phyloP scores from a whole-genome alignment of 2,329 filamentous ascomycete species.

The Dichotomopilus funicola region DNA sequence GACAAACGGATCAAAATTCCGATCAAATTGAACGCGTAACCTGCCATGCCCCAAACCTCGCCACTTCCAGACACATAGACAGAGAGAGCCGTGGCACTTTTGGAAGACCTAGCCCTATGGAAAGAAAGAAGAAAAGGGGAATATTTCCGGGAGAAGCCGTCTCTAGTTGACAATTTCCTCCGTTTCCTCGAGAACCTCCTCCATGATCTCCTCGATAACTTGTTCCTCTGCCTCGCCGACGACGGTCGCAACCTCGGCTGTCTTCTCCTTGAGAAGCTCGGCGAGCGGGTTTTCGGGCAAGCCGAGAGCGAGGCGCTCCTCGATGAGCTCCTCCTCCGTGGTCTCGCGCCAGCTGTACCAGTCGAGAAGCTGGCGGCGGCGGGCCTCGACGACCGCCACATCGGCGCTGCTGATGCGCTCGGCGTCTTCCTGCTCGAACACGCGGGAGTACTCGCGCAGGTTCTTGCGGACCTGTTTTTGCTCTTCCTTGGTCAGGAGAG shows the following conservation, averaged over 20 bases:
- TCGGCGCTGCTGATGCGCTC: conserved; percentile 92
- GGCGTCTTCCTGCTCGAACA: conserved; percentile 92
- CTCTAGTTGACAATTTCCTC: conserved; percentile 60
- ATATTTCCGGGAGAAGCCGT: too few relatives aligned
- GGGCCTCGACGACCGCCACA: conserved; percentile 83
- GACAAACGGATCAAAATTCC: too few relatives aligned
- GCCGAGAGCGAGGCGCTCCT: conserved; percentile 63
- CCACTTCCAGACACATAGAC: too few relatives aligned
- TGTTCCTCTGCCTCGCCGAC: conserved; percentile 74
- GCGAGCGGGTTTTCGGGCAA: conserved; percentile 60
- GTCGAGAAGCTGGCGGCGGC: conserved; percentile 75
- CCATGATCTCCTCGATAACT: conserved; percentile 75
- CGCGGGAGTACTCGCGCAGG: conserved; percentile 88
- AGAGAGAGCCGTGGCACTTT: too few relatives aligned
- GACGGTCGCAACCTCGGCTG: conserved; percentile 46
- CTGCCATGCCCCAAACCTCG: too few relatives aligned
- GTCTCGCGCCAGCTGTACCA: conserved; percentile 80
- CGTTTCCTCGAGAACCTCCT: conserved; percentile 76
- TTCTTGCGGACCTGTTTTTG: conserved; percentile 98
- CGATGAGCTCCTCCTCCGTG: conserved; percentile 63
- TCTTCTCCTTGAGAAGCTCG: conserved; percentile 52
- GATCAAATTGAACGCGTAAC: too few relatives aligned
- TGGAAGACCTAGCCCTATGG: too few relatives aligned
- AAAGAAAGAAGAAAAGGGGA: too few relatives aligned
- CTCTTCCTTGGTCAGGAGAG: conserved; percentile 92